phyloP scores from a whole-genome alignment of 179 eudicot species.

The Actinidia arguta region DNA sequence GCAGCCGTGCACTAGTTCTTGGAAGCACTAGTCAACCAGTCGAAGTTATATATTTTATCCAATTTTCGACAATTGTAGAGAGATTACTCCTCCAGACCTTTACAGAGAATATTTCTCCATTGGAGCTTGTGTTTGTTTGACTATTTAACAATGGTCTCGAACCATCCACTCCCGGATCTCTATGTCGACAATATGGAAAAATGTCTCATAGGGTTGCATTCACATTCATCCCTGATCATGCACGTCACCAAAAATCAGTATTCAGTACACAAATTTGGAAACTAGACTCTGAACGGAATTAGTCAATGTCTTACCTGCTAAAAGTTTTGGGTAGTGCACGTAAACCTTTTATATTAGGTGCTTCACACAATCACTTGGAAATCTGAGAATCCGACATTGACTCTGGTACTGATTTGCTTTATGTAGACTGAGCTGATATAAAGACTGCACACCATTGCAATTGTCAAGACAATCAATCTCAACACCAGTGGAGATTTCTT shows the following conservation, averaged over 20 bases:
- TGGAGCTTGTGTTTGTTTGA: slow-evolving; percentile 79
- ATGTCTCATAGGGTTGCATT: slow-evolving; percentile 75
- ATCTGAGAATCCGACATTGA: slow-evolving; percentile 33
- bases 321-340: slow-evolving; percentile 80
- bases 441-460: slow-evolving; percentile 70
- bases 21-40: slow-evolving; percentile 80
- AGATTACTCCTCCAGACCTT: slow-evolving; percentile 56
- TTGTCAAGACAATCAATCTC: slow-evolving; percentile 65
- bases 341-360: slow-evolving; percentile 26
- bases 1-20: slow-evolving; percentile 95
- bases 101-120: slow-evolving; percentile 67
- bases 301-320: slow-evolving; percentile 52
- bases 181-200: slow-evolving; percentile 86
- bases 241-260: slow-evolving; percentile 17
- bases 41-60: slow-evolving; percentile 81
- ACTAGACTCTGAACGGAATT: background rate
- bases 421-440: slow-evolving; percentile 80
- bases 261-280: background rate
- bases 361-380: slow-evolving; percentile 47
- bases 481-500: slow-evolving; percentile 63
- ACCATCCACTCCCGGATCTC: slow-evolving; percentile 99
- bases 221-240: slow-evolving; percentile 75
- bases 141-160: slow-evolving; percentile 91
- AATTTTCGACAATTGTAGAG: slow-evolving; percentile 70
- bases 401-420: slow-evolving; percentile 49